Base-by-base conservation (phyloP, 2,329 filamentous ascomycete genomes). In the Arthrobotrys iridis region DNA sequence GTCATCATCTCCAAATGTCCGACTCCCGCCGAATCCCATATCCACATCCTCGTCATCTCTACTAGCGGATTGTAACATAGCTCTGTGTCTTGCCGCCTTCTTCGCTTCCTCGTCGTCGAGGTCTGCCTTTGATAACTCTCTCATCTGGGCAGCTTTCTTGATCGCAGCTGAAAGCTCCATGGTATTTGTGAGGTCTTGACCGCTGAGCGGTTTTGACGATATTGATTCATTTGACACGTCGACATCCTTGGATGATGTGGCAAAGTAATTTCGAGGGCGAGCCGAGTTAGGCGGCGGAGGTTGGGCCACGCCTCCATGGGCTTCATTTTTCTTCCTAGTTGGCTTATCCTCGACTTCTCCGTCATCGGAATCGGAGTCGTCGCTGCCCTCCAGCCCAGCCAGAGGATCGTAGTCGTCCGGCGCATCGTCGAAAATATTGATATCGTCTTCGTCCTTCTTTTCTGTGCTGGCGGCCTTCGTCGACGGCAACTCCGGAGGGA, bases 31-130 rank as follows among this genome's bases (percentile, higher is more conserved):
- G 80, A 99, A 98, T 74, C 93, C 94, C 85, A 98, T 88, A 80
- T 99, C 95, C 83, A 99, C 87, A 82, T 99, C 94, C 68, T 94
- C 89, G 52, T 93, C 88, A 81, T 98, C 94, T 52, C 93, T 88
- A 78, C 91, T 90, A 65, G 89, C 88, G 73, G 86, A 86, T 79
- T 89, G 85, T 4, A 97, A 85, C 84, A 97, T 91, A 77, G 88
- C 90, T 81, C 88, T 90, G 59, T 90, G 88, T 5, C 90, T 89
- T 57, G 89, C 89, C 77, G 90, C 87, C 76, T 89, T 87, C 1
- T 88, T 88, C 4, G 83, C 83, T 72, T 85, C 85, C 76, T 86
- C 83, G n/a, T 82, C 82, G 35, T 83, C 82, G n/a, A 77, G 77
- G 20, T 71, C 68, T 45, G 76, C 73, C 62, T 70, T 80, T 48